Evolutionary conservation across 179 eudicot species (phyloP), one percentile per base, ranked within the genome.

Genomic region (Pouteria campechiana): DNA sequence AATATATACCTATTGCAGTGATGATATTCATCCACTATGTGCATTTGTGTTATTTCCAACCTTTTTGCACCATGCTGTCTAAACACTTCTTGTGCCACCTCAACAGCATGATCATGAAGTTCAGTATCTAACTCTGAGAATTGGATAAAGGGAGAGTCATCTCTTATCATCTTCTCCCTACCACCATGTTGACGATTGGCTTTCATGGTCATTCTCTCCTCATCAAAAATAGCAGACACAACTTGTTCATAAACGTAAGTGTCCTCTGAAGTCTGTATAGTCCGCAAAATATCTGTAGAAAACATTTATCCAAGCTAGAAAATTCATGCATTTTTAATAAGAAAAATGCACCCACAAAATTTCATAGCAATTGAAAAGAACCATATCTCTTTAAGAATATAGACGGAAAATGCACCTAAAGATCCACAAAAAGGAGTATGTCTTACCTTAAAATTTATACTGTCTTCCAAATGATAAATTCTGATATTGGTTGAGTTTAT

Each of bases 191-290:
- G 72, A 61, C 65, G 71, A 42, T 46, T 52, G 63, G 43, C 65
- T 63, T 72, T 76, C 31, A 73, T 59, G 46, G 64, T 66, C 40
- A 74, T 27, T 58, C 52, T 66, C 7, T 81, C 87, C 36, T 90
- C 87, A 43, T 76, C 76, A 59, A 90, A 90, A 48, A 90, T 60
- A 32, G 96, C 80, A 60, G 64, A 57, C 25, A 90, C 94, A 55
- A 90, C 75, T 68, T 82, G 81, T 60, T 90, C 96, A 61, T 87
- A 81, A 22, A 86, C 51, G 59, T 74, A 67, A 39, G 87, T 76
- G 59, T 86, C 98, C 62, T 90, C 98, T 17, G 98, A 86, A 55
- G 70, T 74, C 54, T 90, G 87, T 83, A 90, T 86, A 36, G 94
- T 81, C 25, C 71, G 62, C 32, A 90, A 45, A 15, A 86, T 63